Evolutionary conservation across 2,329 filamentous ascomycete genomes (phyloP).

Genomic region (Hypomyces rosellus): DNA sequence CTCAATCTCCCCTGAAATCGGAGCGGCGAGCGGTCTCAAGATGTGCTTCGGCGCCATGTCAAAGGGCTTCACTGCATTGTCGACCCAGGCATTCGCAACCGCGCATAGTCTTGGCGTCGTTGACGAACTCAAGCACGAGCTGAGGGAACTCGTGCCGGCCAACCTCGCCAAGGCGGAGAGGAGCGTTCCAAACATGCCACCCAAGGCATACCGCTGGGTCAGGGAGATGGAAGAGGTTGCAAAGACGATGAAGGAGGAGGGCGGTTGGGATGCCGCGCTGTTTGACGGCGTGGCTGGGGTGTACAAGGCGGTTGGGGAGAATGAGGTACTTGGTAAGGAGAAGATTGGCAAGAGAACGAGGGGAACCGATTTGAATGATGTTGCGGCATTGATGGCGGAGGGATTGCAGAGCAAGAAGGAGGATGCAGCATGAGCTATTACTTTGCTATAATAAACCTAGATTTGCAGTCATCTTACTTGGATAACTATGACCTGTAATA

Average conservation of each 20-base stretch:
- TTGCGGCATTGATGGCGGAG: conserved; percentile 43
- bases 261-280: conserved; percentile 51
- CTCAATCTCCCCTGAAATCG: conserved; percentile 44
- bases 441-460: no score
- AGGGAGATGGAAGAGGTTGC: conserved; percentile 73
- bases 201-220: conserved; percentile 74
- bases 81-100: conserved; percentile 65
- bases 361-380: conserved; percentile 51
- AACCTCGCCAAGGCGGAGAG: conserved; percentile 41
- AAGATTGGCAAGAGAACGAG: conserved; percentile 49
- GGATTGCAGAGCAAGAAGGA: conserved; percentile 41
- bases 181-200: conserved; percentile 54
- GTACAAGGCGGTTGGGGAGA: conserved; percentile 55
- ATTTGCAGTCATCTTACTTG: no score
- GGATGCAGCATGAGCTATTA: conserved; percentile 15
- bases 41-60: conserved; percentile 58
- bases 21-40: conserved; percentile 54
- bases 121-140: conserved; percentile 48
- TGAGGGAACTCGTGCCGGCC: conserved; percentile 44
- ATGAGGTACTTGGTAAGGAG: conserved; percentile 54
- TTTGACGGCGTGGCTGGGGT: conserved; percentile 57
- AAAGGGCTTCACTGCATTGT: conserved; percentile 63
- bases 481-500: no score
- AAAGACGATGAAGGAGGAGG: conserved; percentile 57
- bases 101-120: conserved; percentile 59